phyloP scores from a whole-genome alignment of 257 asterid genomes.

The Eucommia ulmoides region DNA sequence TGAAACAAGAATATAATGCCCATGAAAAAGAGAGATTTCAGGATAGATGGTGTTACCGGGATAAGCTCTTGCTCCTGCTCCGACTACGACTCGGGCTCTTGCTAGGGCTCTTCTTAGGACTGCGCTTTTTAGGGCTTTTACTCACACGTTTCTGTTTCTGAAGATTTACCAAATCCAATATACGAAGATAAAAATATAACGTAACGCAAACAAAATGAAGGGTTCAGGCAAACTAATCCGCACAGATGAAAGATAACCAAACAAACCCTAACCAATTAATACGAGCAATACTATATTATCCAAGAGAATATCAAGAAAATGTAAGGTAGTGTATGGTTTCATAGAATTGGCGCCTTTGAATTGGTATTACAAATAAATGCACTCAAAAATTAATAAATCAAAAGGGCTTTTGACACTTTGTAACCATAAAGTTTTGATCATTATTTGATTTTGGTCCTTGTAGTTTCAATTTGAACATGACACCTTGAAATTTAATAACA shows the following conservation, averaged over 20 bases:
- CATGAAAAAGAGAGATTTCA: not conserved
- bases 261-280: not conserved
- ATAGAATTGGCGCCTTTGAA: not conserved
- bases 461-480: too few relatives aligned
- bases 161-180: constrained; percentile 16
- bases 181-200: constrained; percentile 8
- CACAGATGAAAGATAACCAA: not conserved
- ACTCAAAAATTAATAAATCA: not conserved
- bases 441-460: too few relatives aligned
- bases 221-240: not conserved
- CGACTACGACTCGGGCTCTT: constrained; percentile 36
- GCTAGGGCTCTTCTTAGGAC: constrained; percentile 39
- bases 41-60: constrained; percentile 31
- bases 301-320: not conserved
- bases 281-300: not conserved
- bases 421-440: too few relatives aligned
- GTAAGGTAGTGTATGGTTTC: not conserved
- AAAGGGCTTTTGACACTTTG: too few relatives aligned
- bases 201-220: not conserved
- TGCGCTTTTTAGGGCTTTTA: constrained; percentile 47
- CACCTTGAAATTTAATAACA: too few relatives aligned
- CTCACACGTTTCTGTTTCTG: constrained; percentile 51
- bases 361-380: not conserved
- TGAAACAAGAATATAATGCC: not conserved
- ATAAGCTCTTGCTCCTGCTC: constrained; percentile 63